phyloP scores from a whole-genome alignment of 2,329 filamentous ascomycete genomes.

The Calcarisporium arbuscula region DNA sequence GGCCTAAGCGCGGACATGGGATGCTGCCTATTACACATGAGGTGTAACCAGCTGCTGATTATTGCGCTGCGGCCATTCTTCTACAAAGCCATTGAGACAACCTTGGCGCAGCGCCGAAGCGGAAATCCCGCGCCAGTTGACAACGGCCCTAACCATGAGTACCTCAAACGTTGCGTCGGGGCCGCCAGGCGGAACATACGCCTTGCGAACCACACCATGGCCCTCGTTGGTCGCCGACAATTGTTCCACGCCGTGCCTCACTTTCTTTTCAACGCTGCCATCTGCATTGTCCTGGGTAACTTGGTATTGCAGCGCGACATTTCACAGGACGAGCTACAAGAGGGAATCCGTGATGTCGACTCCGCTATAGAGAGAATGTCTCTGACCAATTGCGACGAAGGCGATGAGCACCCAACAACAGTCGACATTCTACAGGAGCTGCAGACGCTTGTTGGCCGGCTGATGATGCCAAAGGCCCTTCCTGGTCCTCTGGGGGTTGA shows the following conservation, averaged over 20 bases:
- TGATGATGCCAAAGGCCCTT: too few species aligned
- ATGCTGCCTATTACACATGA: conserved; percentile 41
- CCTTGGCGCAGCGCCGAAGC: conserved; percentile 35
- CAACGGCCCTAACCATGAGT: conserved; percentile 15
- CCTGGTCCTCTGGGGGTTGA: too few species aligned
- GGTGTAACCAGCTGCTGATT: conserved; percentile 43
- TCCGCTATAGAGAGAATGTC: conserved; percentile 36
- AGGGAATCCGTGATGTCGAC: conserved; percentile 24
- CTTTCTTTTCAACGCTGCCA: conserved; percentile 43
- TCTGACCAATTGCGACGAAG: too few species aligned
- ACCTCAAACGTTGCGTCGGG: conserved; percentile 32
- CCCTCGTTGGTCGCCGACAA: conserved; percentile 22
- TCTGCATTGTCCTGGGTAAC: conserved; percentile 40
- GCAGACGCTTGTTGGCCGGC: conserved; percentile 25
- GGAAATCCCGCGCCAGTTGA: conserved; percentile 17
- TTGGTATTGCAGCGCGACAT: conserved; percentile 26
- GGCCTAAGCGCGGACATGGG: conserved; percentile 33
- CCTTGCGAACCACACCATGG: conserved; percentile 34
- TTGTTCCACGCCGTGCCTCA: conserved; percentile 40
- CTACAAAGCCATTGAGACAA: conserved; percentile 39
- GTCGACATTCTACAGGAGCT: conserved; percentile 35
- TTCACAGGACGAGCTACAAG: conserved; percentile 15
- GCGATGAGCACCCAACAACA: too few species aligned
- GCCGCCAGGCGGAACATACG: conserved; percentile 40
- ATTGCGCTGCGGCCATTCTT: conserved; percentile 42